Evolutionary conservation across 306 rosid genomes (phyloP), one percentile per base, ranked within the genome.

Genomic region (Lathyrus aphaca): DNA sequence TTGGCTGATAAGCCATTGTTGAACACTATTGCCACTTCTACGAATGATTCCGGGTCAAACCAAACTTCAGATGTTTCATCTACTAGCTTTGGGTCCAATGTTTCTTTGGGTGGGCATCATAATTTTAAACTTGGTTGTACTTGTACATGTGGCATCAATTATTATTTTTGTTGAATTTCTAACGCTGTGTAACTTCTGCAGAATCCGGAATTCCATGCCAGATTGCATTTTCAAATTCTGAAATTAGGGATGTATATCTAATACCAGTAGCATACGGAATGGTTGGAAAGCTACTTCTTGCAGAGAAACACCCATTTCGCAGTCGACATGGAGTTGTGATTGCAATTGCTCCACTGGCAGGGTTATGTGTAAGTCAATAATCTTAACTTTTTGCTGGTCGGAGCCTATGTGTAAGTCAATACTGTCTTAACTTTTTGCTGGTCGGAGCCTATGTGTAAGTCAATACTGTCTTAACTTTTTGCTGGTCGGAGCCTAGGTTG

Each of bases 301-400:
- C 82, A 3, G 96, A 91, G 88, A 91, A 88, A 76, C 96, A 86
- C 75, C 96, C 97, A 68, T 91, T 91, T 73, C 86, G 87, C 21
- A 82, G 96, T 84, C 86, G 85, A 43, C 86, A 90, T 62, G 97
- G 97, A 48, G 85, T 89, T 51, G 93, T 91, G 56, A 87, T 91
- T 66, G 93, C 96, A 8, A 82, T 91, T 77, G 91, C 91, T 46
- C 96, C 96, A 73, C 74, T 91, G 80, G 96, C 96, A 8, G 96
- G 96, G 51, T 78, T 82, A 48, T 77, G 74, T 78, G 97, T 91
- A 85, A n/a, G n/a, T n/a, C n/a, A n/a, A n/a, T n/a, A n/a, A n/a
- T n/a, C n/a, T n/a, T n/a, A n/a, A n/a, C n/a, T n/a, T n/a, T n/a
- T n/a, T n/a, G n/a, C n/a, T n/a, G n/a, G n/a, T n/a, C n/a, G n/a